Conservation (phyloP, 768 basidiomycete species). For the Naganishia friedmannii region DNA sequence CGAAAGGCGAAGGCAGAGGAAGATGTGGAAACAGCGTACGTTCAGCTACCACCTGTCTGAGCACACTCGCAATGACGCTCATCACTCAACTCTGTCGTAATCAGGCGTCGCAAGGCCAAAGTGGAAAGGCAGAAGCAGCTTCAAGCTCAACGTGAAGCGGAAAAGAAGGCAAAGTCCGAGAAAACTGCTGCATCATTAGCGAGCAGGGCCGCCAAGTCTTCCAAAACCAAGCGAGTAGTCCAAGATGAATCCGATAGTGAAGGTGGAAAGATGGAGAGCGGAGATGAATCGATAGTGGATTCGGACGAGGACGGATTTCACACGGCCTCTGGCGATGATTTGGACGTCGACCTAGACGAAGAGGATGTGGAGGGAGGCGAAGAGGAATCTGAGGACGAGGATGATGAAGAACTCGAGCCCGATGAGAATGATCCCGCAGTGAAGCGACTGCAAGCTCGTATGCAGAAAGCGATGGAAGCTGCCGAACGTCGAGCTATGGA, state of each 20-base stretch:
- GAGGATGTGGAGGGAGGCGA: slow-evolving; percentile 21
- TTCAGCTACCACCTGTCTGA: neutral
- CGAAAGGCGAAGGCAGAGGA: slow-evolving; percentile 20
- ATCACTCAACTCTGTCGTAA: neutral
- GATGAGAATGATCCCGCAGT: slow-evolving; percentile 29
- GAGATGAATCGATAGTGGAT: slow-evolving; percentile 3
- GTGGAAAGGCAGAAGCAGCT: slow-evolving; percentile 26
- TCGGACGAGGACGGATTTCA: slow-evolving; percentile 17
- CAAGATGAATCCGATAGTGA: slow-evolving; percentile 15
- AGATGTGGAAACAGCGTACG: slow-evolving; percentile 11
- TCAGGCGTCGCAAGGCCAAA: slow-evolving; percentile 20
- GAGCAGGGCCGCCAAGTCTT: neutral
- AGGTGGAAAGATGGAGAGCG: neutral
- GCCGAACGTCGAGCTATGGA: slow-evolving; percentile 31
- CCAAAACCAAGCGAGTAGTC: slow-evolving; percentile 1
- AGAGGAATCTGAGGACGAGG: slow-evolving; percentile 26
- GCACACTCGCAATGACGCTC: neutral
- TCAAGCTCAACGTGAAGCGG: slow-evolving; percentile 28
- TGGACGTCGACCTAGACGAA: slow-evolving; percentile 21
- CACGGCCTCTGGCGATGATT: slow-evolving; percentile 26
- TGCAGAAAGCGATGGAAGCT: slow-evolving; percentile 36
- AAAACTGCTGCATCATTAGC: neutral
- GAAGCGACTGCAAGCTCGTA: slow-evolving; percentile 29
- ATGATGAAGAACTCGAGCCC: slow-evolving; percentile 20
- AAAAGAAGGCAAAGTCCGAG: slow-evolving; percentile 16